Percentiles rank a stretch among this genome's conserved stretches.
phyloP scores from a whole-genome alignment of 352 stramenopile species.

The Phytophthora tentaculata region DNA sequence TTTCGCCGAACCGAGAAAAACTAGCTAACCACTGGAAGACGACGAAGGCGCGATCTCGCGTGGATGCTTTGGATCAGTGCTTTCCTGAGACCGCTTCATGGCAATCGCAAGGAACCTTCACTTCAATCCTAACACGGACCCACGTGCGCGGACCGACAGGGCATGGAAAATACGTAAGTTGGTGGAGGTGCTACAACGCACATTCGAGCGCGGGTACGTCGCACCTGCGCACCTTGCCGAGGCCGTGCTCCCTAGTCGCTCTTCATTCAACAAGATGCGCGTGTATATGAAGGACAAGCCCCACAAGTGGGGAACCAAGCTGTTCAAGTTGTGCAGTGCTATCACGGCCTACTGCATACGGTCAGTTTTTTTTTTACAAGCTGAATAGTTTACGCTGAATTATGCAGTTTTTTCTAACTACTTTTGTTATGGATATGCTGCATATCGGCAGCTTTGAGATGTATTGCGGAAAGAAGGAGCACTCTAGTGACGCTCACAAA shows the following conservation, averaged over 20 bases:
- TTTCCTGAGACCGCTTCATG: neutral
- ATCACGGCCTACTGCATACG: neutral
- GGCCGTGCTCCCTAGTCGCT: conserved; percentile 13
- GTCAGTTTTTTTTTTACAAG: neutral
- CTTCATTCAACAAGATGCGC: conserved; percentile 24
- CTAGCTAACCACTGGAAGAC: neutral
- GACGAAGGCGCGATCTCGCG: neutral
- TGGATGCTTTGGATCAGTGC: too few species aligned
- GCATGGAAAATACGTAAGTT: too few species aligned
- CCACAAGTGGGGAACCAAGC: neutral
- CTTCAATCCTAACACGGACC: neutral
- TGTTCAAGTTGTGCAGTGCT: neutral
- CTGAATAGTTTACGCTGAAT: neutral
- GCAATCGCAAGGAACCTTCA: neutral
- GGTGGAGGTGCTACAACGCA: neutral
- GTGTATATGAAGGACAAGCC: neutral
- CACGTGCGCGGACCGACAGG: neutral
- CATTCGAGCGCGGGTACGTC: conserved; percentile 14
- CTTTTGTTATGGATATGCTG: neutral
- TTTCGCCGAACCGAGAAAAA: neutral
- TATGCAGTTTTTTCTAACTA: neutral
- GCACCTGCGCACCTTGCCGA: conserved; percentile 17
- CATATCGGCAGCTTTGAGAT: neutral
- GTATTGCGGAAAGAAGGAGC: neutral
- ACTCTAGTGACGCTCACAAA: neutral